These are phyloP conservation scores for Pichia kudriavzevii DNA, from an alignment of 1,139 yeast species.

Conservation along the genomic window DNA sequence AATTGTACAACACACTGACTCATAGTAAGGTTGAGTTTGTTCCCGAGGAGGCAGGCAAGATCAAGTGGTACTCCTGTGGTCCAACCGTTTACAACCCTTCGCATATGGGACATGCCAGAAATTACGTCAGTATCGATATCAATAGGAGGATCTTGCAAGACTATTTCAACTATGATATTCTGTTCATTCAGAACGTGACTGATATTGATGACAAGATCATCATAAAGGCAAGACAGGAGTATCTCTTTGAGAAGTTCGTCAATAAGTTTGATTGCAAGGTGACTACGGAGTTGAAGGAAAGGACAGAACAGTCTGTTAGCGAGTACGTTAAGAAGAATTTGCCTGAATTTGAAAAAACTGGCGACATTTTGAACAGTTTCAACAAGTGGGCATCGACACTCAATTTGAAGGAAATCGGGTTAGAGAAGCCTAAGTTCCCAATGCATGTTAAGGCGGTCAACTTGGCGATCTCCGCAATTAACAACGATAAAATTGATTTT, in stretches of 20 bases:
- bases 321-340: conserved; percentile 53
- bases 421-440: conserved; percentile 68
- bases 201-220: conserved; percentile 97
- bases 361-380: conserved; percentile 32
- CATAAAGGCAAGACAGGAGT: conserved; percentile 84
- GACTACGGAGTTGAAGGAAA: conserved; percentile 32
- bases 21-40: conserved; percentile 69
- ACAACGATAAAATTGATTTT: conserved; percentile 20
- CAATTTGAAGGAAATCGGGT: conserved; percentile 44
- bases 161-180: conserved; percentile 82
- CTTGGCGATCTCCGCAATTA: conserved; percentile 42
- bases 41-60: conserved; percentile 53
- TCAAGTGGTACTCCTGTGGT: conserved; percentile 97
- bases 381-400: conserved; percentile 43
- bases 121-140: conserved; percentile 90
- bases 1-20: conserved; percentile 75
- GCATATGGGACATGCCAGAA: conserved; percentile 99
- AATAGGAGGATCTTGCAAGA: conserved; percentile 81
- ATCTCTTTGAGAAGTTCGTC: conserved; percentile 58
- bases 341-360: conserved; percentile 37
- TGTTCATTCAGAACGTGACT: conserved; percentile 91
- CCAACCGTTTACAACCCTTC: conserved; percentile 97
- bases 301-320: conserved; percentile 38
- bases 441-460: conserved; percentile 71
- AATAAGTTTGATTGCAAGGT: conserved; percentile 30